Conservation (phyloP, 2,329 filamentous ascomycete species). For the Aspergillus awamori region DNA sequence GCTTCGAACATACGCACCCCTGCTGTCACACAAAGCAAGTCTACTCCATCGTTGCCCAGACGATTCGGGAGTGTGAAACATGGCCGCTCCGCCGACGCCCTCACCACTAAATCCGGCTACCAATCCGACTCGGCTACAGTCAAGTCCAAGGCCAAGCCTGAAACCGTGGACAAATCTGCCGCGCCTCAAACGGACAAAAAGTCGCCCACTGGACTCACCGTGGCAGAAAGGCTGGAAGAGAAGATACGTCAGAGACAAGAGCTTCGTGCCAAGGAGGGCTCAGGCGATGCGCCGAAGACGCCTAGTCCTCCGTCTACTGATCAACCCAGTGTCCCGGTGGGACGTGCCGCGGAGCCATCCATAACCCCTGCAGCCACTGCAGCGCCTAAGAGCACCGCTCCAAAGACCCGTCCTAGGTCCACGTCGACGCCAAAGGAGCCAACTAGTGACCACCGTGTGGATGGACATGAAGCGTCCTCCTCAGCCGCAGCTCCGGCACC, state of each 20-base stretch:
- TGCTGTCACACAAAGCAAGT: slow-evolving; percentile 1
- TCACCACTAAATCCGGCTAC: slow-evolving; percentile 25
- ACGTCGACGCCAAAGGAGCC: not conserved
- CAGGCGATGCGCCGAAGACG: slow-evolving; percentile 8
- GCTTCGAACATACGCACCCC: not conserved
- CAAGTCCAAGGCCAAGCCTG: slow-evolving; percentile 2
- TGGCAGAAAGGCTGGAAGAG: slow-evolving; percentile 40
- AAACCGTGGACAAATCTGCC: not conserved
- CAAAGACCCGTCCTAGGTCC: not conserved
- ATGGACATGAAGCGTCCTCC: not conserved
- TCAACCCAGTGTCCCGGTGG: not conserved
- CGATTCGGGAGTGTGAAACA: slow-evolving; percentile 28
- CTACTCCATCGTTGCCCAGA: slow-evolving; percentile 6
- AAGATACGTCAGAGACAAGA: slow-evolving; percentile 37
- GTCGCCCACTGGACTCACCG: slow-evolving; percentile 12
- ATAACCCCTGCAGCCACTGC: not conserved
- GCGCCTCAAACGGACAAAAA: slow-evolving; percentile 7
- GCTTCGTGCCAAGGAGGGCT: slow-evolving; percentile 22
- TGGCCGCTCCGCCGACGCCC: slow-evolving; percentile 15
- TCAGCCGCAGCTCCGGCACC: slow-evolving; percentile 1
- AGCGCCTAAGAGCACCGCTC: not conserved
- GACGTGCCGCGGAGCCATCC: not conserved
- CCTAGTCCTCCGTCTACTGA: not conserved
- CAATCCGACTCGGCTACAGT: slow-evolving; percentile 25
- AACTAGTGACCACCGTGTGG: not conserved